Conservation (phyloP, 768 basidiomycete species). For the Mycena galopus region DNA sequence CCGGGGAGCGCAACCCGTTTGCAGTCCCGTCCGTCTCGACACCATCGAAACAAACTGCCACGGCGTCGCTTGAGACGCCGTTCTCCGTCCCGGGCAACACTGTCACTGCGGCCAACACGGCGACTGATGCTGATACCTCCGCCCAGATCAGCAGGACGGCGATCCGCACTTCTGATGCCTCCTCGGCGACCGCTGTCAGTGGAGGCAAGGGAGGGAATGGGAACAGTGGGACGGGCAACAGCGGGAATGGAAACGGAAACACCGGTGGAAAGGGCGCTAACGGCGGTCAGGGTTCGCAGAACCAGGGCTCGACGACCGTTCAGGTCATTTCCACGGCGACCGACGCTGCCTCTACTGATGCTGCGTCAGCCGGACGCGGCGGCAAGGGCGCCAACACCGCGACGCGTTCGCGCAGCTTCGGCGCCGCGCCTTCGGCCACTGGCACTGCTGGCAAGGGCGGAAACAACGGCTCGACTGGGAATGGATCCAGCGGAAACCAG, state of each 20-base stretch:
- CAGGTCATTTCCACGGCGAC: conserved; percentile 1
- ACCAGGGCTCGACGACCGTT: neutral
- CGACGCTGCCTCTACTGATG: neutral
- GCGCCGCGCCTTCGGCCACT: no score
- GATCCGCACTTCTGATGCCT: neutral
- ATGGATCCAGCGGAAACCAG: neutral
- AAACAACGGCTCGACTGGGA: neutral
- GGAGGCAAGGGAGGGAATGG: neutral
- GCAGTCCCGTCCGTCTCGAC: conserved; percentile 3
- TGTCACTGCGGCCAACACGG: neutral
- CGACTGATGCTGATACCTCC: neutral
- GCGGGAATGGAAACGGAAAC: neutral
- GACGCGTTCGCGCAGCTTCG: no score
- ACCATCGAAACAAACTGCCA: conserved; percentile 2
- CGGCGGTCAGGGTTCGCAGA: neutral
- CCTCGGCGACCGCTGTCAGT: neutral
- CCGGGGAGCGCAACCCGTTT: neutral
- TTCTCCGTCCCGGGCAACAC: neutral
- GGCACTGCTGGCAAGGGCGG: neutral
- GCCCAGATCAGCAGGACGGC: no score
- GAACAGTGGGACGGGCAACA: neutral
- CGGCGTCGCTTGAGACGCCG: conserved; percentile 1
- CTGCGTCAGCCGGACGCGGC: no score
- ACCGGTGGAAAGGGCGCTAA: neutral
- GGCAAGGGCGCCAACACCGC: no score